A percentile compares a stretch with the other conserved stretches of the same genome.
phyloP scores from a whole-genome alignment of 768 basidiomycete genomes.

The Macrolepiota fuliginosa region DNA sequence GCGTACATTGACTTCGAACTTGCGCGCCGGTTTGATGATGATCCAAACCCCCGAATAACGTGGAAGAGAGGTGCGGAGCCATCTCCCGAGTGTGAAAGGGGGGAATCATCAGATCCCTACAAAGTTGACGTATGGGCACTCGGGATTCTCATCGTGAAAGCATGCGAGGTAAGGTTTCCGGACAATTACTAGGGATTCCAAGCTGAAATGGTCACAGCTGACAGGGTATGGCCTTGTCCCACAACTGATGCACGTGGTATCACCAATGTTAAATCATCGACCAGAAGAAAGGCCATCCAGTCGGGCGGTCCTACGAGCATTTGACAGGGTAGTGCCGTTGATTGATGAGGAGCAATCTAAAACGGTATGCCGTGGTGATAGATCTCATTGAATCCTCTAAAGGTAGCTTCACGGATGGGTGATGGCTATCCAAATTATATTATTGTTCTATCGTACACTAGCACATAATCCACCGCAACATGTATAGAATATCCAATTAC shows the following conservation, averaged over 20 bases:
- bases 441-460: conserved; percentile 1
- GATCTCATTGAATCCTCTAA: conserved; percentile 7
- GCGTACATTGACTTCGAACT: conserved; percentile 76
- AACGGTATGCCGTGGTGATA: conserved; percentile 13
- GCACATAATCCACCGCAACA: background rate
- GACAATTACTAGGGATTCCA: background rate
- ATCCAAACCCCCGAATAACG: conserved; percentile 33
- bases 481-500: background rate
- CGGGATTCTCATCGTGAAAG: conserved; percentile 59
- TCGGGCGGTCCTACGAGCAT: conserved; percentile 44
- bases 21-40: conserved; percentile 50
- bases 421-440: background rate
- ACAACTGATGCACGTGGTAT: conserved; percentile 53
- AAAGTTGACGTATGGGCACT: conserved; percentile 77
- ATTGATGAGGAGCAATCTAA: conserved; percentile 31
- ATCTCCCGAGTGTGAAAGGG: conserved; percentile 65
- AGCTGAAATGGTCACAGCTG: conserved; percentile 35
- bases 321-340: conserved; percentile 44
- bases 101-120: conserved; percentile 52
- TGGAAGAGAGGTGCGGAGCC: conserved; percentile 59
- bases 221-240: conserved; percentile 52
- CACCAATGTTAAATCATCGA: conserved; percentile 56
- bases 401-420: background rate
- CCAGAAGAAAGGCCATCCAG: conserved; percentile 53
- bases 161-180: conserved; percentile 51